Percentiles rank a stretch among this genome's conserved stretches.
These are phyloP conservation scores for Dictyostelium purpureum DNA, from an alignment of 78 protist genomes.

Conservation along the genomic window DNA sequence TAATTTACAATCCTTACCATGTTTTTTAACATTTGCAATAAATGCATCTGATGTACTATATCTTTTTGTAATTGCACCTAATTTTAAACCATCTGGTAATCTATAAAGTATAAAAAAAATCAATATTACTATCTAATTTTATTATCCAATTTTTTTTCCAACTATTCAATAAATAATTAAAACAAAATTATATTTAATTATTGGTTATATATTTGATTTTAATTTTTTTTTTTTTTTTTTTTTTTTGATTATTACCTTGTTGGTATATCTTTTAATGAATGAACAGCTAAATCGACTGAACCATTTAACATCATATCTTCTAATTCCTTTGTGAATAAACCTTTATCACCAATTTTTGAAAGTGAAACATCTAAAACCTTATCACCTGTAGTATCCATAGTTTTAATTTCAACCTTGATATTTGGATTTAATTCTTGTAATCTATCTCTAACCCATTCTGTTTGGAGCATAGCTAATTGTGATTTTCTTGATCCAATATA, in stretches of 20 bases:
- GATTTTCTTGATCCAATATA: constrained; percentile 81
- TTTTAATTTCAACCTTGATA: constrained; percentile 63
- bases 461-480: constrained; percentile 82
- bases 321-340: constrained; percentile 89
- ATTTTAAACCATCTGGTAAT: constrained; percentile 82
- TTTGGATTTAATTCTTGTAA: constrained; percentile 49
- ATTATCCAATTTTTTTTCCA: not conserved
- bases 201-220: not conserved
- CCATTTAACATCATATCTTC: constrained; percentile 82
- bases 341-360: constrained; percentile 89
- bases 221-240: too few relatives aligned
- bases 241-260: constrained; percentile 30
- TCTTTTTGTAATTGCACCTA: constrained; percentile 79
- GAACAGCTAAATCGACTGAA: constrained; percentile 86
- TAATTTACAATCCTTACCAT: constrained; percentile 11
- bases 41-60: constrained; percentile 74
- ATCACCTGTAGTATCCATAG: constrained; percentile 86
- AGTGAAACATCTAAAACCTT: constrained; percentile 84
- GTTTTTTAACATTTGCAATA: constrained; percentile 11
- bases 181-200: too few relatives aligned
- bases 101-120: not conserved
- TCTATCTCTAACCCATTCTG: constrained; percentile 51
- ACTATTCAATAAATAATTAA: too few relatives aligned
- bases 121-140: too few relatives aligned
- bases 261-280: constrained; percentile 87